Base-by-base conservation (phyloP, 768 basidiomycete genomes). In the Leccinum disarticulatum region DNA sequence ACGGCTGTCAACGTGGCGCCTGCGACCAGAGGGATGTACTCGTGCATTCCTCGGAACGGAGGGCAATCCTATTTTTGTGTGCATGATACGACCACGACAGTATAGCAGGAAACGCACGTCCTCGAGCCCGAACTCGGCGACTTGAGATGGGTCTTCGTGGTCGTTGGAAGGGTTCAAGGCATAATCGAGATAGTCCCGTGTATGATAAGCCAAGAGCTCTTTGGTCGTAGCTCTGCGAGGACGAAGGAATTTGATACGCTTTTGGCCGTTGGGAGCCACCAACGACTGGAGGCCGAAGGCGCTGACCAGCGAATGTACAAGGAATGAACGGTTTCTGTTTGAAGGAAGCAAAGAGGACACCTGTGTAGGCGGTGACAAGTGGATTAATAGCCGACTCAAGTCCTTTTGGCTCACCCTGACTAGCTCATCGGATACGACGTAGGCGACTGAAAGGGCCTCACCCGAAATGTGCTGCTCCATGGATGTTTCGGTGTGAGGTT, bases 1-100 rank as follows among this genome's bases (percentile, higher is more conserved):
- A 84, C 88, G 0, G 90, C 94, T 2, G 90, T 86, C 41, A 95
- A 76, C 0, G 91, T 83, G 0, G 90, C 90, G 1, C 95, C 90
- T 0, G 88, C 93, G 1, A 96, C 78, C 4, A 87, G 74, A 5
- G 77, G 77, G 6, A 90, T 85, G 63, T 97, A 97, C 3, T 82
- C 78, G 6, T 82, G 69, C 13, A 98, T 80, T 2, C 81, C 83
- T 6, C 72, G 73, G 68, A 98, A 98, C 1, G 80, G 75, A 0
- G 94, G 91, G 64, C 93, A 95, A 68, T 97, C 94, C 90, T 93
- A 65, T 49, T 36, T 36, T 52, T 14, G 60, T 43, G 53, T 61
- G 31, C 52, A 49, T 41, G 49, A 59, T 49, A 25, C 22, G 7
- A 38, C 28, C 19, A 30, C 9, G 9, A 22, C 17, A 58, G 19